Evolutionary conservation across 257 asterid species (phyloP).

Genomic region (Penstemon davidsonii): DNA sequence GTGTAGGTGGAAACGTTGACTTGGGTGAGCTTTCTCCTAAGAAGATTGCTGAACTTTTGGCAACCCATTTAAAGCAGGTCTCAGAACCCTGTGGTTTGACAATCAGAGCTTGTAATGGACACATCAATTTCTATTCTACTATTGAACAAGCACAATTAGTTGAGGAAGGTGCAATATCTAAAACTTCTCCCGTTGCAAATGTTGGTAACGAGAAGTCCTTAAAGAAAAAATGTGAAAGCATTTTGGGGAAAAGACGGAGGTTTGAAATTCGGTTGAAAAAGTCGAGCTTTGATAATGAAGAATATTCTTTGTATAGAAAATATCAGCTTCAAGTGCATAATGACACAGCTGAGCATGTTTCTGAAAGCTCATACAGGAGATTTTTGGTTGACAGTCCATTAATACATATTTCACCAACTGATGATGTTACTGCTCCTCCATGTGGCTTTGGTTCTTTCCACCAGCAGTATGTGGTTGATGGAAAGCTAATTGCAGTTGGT

Average conservation of each 20-base stretch:
- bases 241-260: slow-evolving; percentile 40
- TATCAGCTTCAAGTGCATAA: slow-evolving; percentile 91
- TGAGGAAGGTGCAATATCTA: slow-evolving; percentile 26
- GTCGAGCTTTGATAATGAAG: slow-evolving; percentile 83
- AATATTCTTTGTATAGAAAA: slow-evolving; percentile 78
- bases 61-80: slow-evolving; percentile 39
- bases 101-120: slow-evolving; percentile 85
- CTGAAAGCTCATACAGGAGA: slow-evolving; percentile 74
- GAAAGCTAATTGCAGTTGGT: slow-evolving; percentile 92
- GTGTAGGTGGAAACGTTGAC: slow-evolving; percentile 30
- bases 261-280: slow-evolving; percentile 66
- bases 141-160: slow-evolving; percentile 28
- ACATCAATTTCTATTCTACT: slow-evolving; percentile 74
- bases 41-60: slow-evolving; percentile 65
- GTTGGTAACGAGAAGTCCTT: slow-evolving; percentile 29
- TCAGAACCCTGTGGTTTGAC: slow-evolving; percentile 54
- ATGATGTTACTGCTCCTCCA: slow-evolving; percentile 58
- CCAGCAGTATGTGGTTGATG: slow-evolving; percentile 92
- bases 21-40: slow-evolving; percentile 55
- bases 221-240: slow-evolving; percentile 29
- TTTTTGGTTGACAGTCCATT: slow-evolving; percentile 94
- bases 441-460: slow-evolving; percentile 98
- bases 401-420: slow-evolving; percentile 57
- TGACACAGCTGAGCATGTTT: slow-evolving; percentile 72
- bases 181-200: slow-evolving; percentile 30